Conservation (phyloP, 2,329 filamentous ascomycete genomes). For the Hypoxylon sp. region DNA sequence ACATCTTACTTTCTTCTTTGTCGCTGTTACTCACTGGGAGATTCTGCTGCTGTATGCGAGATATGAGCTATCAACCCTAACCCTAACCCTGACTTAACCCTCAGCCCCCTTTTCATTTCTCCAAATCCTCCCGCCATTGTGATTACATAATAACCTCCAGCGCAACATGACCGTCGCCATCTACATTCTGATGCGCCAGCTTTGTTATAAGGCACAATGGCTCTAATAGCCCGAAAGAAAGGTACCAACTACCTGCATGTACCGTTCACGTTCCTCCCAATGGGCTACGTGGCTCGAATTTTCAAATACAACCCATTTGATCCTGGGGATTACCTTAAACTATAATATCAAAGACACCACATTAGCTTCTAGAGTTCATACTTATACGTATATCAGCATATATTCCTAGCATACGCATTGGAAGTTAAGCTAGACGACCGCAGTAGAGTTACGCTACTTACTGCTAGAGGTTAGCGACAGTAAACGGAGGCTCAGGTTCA, state of each 20-base stretch:
- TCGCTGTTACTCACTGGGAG: no score
- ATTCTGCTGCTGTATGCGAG: no score
- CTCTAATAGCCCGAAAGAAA: constrained; percentile 31
- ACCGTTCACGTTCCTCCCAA: constrained; percentile 42
- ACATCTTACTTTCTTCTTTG: no score
- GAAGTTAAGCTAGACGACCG: background rate
- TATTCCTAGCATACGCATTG: background rate
- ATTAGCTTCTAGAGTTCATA: background rate
- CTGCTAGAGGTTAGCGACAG: background rate
- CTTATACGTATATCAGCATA: background rate
- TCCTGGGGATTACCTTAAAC: constrained; percentile 38
- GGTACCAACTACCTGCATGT: constrained; percentile 32
- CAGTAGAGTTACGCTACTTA: background rate
- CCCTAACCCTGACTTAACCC: no score
- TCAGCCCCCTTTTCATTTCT: no score
- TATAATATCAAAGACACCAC: background rate
- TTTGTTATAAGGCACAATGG: no score
- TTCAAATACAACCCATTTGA: constrained; percentile 45
- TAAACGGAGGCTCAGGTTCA: background rate
- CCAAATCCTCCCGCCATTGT: no score
- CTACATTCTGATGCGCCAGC: no score
- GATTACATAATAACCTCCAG: no score
- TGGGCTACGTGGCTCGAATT: constrained; percentile 43
- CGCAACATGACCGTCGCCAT: no score
- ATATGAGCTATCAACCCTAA: no score